Evolutionary conservation across 768 basidiomycete species (phyloP), one percentile per base, ranked within the genome.

Genomic region (Boletus sensibilis): DNA sequence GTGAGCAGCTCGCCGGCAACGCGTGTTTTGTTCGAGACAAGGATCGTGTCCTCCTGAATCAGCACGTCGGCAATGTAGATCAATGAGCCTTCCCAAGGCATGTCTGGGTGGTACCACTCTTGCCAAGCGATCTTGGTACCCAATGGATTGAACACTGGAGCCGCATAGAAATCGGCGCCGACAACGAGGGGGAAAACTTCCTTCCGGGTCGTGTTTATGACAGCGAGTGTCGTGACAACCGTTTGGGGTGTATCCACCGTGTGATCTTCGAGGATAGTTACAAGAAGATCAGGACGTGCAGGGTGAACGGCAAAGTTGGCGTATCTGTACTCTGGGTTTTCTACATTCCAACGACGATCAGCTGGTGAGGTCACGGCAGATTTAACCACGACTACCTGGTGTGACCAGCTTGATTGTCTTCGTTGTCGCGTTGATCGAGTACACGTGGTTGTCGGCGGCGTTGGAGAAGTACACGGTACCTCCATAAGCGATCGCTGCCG

Each of bases 151-250:
- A 87, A 85, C 27, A 68, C 71, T 0, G 87, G 83, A 1, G 76
- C 68, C 42, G 79, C 77, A 68, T 92, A 93, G 73, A 92, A 92
- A 65, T 91, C 88, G 5, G 83, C 82, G 6, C 86, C 88, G 0
- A 76, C 71, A 2, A 74, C 73, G 39, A 91, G 69, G 5, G 79
- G 69, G 8, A 74, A 68, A 2, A 87, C 66, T 0, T 71, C 69
- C 58, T 80, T 76, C 5, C 75, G 71, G 2, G 60, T 54, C 0
- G 78, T 77, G 67, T 87, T 74, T 61, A 92, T 78, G 51, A 85
- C 64, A 50, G 77, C 77, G 34, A 93, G 79, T 0, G 76, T 77
- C 54, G 80, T 91, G 23, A 78, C 65, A 4, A 81, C 60, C 1
- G 69, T 72, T 39, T 67, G 64, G 1, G 71, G 70, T 1, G 64